Evolutionary conservation across 2,329 filamentous ascomycete genomes (phyloP).

Genomic region (Amauroascus verrucosus): DNA sequence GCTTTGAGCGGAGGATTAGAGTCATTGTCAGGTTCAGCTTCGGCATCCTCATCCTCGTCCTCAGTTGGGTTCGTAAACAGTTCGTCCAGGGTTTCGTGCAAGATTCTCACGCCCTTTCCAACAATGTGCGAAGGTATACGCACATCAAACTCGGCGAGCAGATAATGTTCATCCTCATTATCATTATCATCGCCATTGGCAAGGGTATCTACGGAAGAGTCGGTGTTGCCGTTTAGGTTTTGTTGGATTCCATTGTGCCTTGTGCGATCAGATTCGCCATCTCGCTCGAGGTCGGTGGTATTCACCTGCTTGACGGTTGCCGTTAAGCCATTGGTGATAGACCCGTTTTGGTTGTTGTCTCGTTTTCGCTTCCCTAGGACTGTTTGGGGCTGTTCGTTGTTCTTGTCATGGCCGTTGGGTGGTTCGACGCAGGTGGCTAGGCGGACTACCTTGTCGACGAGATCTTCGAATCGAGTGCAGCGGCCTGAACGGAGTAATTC

Average conservation of each 20-base stretch:
- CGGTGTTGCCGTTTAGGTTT: neutral
- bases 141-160: constrained; percentile 29
- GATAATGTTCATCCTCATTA: neutral
- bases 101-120: constrained; percentile 40
- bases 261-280: neutral
- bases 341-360: constrained; percentile 12
- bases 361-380: constrained; percentile 13
- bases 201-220: neutral
- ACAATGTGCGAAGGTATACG: constrained; percentile 42
- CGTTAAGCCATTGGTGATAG: constrained; percentile 23
- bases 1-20: constrained; percentile 1
- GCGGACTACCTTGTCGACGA: constrained; percentile 44
- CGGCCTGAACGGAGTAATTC: constrained; percentile 49
- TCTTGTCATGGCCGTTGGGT: constrained; percentile 11
- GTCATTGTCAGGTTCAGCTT: constrained; percentile 6
- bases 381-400: neutral
- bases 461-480: constrained; percentile 47
- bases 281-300: neutral
- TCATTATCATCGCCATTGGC: no score
- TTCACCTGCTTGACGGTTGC: constrained; percentile 15
- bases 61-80: constrained; percentile 26
- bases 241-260: neutral
- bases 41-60: constrained; percentile 32
- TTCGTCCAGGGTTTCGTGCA: constrained; percentile 42
- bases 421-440: constrained; percentile 29